Conservation (phyloP, 1,284 basidiomycete genomes). For the Apiotrichum laibachii region DNA sequence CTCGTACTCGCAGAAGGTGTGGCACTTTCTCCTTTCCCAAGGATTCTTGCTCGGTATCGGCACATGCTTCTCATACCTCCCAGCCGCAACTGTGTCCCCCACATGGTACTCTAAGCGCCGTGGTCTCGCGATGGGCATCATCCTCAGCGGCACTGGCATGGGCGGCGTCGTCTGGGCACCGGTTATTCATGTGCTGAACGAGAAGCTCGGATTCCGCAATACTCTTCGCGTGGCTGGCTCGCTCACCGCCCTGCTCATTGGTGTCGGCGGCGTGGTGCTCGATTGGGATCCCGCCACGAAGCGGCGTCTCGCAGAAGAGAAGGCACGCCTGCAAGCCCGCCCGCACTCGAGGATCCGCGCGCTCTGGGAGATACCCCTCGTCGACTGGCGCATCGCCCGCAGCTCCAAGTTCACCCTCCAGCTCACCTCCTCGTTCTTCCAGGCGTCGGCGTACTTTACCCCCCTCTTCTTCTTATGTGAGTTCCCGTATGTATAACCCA, state of each 20-base stretch:
- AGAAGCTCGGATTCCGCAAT: conserved; percentile 26
- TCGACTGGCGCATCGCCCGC: conserved; percentile 32
- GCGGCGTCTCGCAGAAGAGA: conserved; percentile 20
- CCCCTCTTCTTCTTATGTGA: conserved; percentile 37
- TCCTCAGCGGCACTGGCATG: conserved; percentile 36
- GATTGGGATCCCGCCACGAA: conserved; percentile 31
- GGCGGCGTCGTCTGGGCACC: conserved; percentile 38
- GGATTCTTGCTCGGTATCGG: conserved; percentile 33
- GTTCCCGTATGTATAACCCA: neutral
- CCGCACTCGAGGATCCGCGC: neutral
- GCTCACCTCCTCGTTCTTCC: conserved; percentile 24
- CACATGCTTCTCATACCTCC: conserved; percentile 33
- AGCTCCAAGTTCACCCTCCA: conserved; percentile 26
- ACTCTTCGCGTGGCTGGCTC: conserved; percentile 28
- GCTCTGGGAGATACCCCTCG: conserved; percentile 26
- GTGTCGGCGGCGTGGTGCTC: conserved; percentile 15
- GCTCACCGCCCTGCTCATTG: conserved; percentile 20
- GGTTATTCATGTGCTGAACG: conserved; percentile 26
- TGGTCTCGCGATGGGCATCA: conserved; percentile 37
- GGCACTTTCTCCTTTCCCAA: conserved; percentile 37
- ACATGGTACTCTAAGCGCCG: conserved; percentile 31
- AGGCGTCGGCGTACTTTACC: conserved; percentile 34
- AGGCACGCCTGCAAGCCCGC: neutral
- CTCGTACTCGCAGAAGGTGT: conserved; percentile 23
- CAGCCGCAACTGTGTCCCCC: conserved; percentile 32